Evolutionary conservation across 495 filamentous ascomycete species (phyloP), one percentile per base, ranked within the genome.

Genomic region (Lasiosphaeria ovina): DNA sequence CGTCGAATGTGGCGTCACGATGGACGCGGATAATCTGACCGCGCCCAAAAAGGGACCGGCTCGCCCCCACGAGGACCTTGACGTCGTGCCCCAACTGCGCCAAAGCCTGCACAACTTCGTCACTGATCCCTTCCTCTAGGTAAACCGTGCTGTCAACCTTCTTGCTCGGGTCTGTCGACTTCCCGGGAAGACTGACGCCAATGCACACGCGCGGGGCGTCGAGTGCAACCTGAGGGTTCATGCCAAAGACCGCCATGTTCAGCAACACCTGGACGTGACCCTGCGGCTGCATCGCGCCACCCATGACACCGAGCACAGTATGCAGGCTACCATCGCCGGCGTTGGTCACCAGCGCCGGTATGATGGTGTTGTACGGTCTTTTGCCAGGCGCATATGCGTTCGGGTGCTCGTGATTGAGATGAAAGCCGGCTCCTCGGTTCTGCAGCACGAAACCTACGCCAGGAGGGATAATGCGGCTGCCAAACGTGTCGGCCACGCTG

Each of bases 251-350:
- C 6, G 91, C 75, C 84, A 90, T 88, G 66, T 94, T 94, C 11
- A 94, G 77, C 61, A 95, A 72, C 0, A 95, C 89, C 70, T 95
- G 91, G 1, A 93, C 88, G 71, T 95, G 91, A 6, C 91, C 91
- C 72, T 94, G 91, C 0, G 91, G 91, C 72, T 95, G 91, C 91
- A 95, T 94, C 72, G 90, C 92, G 24, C 91, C 91, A 53, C 91
- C 91, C 91, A 94, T 94, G 50, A 93, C 89, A 38, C 91, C 91
- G 58, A 88, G 90, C 0, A 92, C 88, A 11, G 82, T 83, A 64
- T 92, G 83, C 44, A 95, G 72, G 16, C 76, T 84, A 35, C 59
- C 62, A 16, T 61, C 58, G 24, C 17, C 12, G 6, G 53, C 59
- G 58, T 89, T 86, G 3, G 91, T 94, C 57, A 92, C 77, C 73